A percentile compares a stretch with the other conserved stretches of the same genome.
These are phyloP conservation scores for Picochlorum sp. DNA, from an alignment of 139 green algal species.

Conservation along the genomic window DNA sequence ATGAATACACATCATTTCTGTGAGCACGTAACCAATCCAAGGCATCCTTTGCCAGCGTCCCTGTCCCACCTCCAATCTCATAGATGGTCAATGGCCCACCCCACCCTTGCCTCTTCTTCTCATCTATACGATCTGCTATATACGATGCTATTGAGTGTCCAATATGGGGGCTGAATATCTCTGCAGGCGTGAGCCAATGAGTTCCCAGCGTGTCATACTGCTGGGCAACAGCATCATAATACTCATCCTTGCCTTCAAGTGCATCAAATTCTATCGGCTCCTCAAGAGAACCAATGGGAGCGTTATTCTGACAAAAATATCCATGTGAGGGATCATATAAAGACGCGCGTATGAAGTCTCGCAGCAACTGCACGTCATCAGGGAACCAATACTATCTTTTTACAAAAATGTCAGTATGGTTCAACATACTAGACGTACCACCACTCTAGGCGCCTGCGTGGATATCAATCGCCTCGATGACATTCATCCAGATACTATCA, in stretches of 20 bases:
- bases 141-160: constrained; percentile 44
- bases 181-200: constrained; percentile 66
- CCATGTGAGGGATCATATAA: constrained; percentile 45
- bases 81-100: constrained; percentile 40
- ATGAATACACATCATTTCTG: constrained; percentile 39
- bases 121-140: constrained; percentile 10
- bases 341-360: constrained; percentile 64
- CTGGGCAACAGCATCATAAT: constrained; percentile 15
- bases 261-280: constrained; percentile 21
- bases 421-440: no score
- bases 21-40: constrained; percentile 57
- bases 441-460: no score
- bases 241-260: constrained; percentile 7
- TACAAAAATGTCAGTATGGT: no score
- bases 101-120: constrained; percentile 16
- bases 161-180: constrained; percentile 75
- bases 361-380: constrained; percentile 25
- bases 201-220: constrained; percentile 29
- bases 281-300: constrained; percentile 22
- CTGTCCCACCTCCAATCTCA: constrained; percentile 75
- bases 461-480: no score
- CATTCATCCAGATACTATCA: no score
- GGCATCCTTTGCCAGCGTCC: constrained; percentile 60
- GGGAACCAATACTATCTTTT: no score
- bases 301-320: constrained; percentile 23